Conservation (phyloP, 306 rosid genomes). For the Spatholobus suberectus region DNA sequence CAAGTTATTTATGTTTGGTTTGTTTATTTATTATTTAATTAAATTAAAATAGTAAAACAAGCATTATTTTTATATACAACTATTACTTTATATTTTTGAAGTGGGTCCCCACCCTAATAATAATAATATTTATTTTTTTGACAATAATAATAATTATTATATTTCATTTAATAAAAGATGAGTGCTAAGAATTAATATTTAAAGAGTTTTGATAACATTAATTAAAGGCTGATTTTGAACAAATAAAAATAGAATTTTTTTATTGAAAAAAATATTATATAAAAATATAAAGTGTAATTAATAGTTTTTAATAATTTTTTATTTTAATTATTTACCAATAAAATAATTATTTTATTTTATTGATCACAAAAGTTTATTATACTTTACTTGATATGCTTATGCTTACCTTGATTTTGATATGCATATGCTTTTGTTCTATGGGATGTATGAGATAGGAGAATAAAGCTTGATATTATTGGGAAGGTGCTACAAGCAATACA, state of each 20-base stretch:
- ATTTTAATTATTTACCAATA: neutral
- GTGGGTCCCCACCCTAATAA: neutral
- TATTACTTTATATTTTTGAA: neutral
- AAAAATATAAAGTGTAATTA: neutral
- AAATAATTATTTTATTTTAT: neutral
- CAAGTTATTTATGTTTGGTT: neutral
- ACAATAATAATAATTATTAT: neutral
- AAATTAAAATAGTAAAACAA: neutral
- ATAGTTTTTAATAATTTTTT: too few species aligned
- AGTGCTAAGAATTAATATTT: neutral
- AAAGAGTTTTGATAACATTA: neutral
- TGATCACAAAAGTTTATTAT: neutral
- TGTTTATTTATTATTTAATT: neutral
- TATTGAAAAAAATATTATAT: neutral
- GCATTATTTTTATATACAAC: neutral
- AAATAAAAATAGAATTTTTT: neutral
- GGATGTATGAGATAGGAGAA: neutral
- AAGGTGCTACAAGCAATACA: constrained; percentile 24
- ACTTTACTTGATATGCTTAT: too few species aligned
- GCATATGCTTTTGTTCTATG: neutral
- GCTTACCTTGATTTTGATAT: constrained; percentile 14
- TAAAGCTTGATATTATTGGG: constrained; percentile 23
- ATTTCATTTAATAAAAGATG: neutral
- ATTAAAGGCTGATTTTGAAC: neutral
- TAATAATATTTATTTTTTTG: too few species aligned